Evolutionary conservation across 2,329 filamentous ascomycete genomes (phyloP).

Genomic region (Grosmannia clavigera): DNA sequence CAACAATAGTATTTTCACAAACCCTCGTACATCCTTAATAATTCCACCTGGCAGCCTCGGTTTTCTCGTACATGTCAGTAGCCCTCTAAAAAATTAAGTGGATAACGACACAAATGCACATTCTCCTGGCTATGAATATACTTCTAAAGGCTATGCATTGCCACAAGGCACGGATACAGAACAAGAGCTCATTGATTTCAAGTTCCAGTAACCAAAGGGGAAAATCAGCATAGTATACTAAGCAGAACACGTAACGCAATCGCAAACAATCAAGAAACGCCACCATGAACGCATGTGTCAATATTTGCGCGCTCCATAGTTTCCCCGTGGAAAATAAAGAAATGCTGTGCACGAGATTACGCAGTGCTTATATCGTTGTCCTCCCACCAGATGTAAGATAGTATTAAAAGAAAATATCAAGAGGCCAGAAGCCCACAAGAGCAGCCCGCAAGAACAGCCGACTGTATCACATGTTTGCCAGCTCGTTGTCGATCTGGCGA

Average conservation of each 20-base stretch:
- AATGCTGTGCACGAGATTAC: not conserved
- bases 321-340: not conserved
- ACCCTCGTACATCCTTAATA: too few relatives aligned
- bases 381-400: not conserved
- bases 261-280: not conserved
- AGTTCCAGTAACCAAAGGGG: not conserved
- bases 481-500: constrained; percentile 80
- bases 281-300: not conserved
- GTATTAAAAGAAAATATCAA: not conserved
- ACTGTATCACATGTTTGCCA: constrained; percentile 67
- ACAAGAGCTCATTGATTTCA: not conserved
- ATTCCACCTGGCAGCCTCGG: too few relatives aligned
- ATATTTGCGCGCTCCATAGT: not conserved
- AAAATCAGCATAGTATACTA: not conserved
- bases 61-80: too few relatives aligned
- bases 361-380: not conserved
- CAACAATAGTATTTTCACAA: too few relatives aligned
- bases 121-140: too few relatives aligned
- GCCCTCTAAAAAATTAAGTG: too few relatives aligned
- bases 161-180: not conserved
- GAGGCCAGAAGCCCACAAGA: not conserved
- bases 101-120: too few relatives aligned
- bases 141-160: not conserved
- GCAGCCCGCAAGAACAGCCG: not conserved
- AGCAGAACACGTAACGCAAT: not conserved